Conservation (phyloP, 768 basidiomycete genomes). For the Russula sp. region DNA sequence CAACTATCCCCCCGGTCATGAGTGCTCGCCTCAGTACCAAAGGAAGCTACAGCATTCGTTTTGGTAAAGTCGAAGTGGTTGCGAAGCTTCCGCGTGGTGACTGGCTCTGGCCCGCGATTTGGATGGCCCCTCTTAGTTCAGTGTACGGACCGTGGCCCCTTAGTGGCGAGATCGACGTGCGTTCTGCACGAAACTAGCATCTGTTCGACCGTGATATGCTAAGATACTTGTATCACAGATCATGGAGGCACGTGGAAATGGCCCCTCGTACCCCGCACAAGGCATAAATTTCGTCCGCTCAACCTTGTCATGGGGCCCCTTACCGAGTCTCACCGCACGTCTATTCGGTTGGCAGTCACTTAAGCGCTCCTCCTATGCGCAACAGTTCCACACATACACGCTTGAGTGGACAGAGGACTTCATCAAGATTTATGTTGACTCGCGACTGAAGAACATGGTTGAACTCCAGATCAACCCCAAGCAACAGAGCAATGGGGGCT, state of each 20-base stretch:
- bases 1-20: conserved; percentile 46
- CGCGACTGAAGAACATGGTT: conserved; percentile 44
- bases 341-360: conserved; percentile 39
- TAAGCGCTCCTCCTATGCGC: conserved; percentile 40
- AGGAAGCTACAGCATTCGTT: conserved; percentile 41
- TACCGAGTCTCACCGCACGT: conserved; percentile 34
- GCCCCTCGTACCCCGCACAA: conserved; percentile 34
- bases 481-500: conserved; percentile 31
- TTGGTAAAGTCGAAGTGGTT: conserved; percentile 49
- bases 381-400: conserved; percentile 46
- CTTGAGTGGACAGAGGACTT: conserved; percentile 54
- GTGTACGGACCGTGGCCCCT: conserved; percentile 47
- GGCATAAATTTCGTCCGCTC: conserved; percentile 46
- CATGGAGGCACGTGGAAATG: conserved; percentile 47
- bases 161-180: conserved; percentile 52
- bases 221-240: conserved; percentile 31
- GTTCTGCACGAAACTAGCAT: conserved; percentile 22
- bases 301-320: conserved; percentile 62
- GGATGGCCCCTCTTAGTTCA: conserved; percentile 40
- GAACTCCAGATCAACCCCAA: conserved; percentile 38
- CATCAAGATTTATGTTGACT: conserved; percentile 50
- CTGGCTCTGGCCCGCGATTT: conserved; percentile 39
- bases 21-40: conserved; percentile 48
- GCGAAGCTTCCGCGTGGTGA: conserved; percentile 42
- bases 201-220: neutral